These are phyloP conservation scores for Dendrobium huoshanense DNA, from an alignment of 106 monocot genomes.

Conservation along the genomic window DNA sequence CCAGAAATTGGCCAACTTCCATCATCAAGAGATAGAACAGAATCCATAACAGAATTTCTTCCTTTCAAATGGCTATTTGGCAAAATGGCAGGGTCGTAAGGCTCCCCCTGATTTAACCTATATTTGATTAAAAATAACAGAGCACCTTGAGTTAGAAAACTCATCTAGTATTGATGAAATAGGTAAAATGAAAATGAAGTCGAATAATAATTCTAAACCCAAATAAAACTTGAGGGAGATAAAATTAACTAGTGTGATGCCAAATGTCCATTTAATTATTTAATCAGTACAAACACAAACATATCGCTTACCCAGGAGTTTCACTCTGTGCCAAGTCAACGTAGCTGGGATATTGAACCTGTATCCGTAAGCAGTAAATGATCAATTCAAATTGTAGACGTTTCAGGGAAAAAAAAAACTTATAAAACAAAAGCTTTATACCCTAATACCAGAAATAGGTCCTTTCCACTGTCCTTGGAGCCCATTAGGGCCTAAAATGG, in stretches of 20 bases:
- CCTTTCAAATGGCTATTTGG: constrained; percentile 18
- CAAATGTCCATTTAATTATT: not conserved
- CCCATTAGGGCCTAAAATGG: constrained; percentile 90
- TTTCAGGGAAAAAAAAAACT: not conserved
- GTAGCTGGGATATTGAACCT: constrained; percentile 93
- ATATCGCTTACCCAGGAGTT: constrained; percentile 40
- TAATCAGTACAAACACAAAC: not conserved
- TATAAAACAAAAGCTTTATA: constrained; percentile 42
- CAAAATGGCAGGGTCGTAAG: constrained; percentile 13
- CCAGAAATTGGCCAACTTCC: constrained; percentile 56
- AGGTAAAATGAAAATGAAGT: not conserved
- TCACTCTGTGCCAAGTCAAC: constrained; percentile 36
- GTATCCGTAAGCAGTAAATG: constrained; percentile 25
- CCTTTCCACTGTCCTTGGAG: constrained; percentile 45
- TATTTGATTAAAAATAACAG: constrained; percentile 5
- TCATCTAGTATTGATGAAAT: not conserved
- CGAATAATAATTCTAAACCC: not conserved
- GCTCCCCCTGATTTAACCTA: constrained; percentile 35
- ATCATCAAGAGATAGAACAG: constrained; percentile 88
- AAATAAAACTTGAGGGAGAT: not conserved
- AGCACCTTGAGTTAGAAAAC: not conserved
- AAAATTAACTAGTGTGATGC: not conserved
- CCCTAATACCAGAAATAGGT: constrained; percentile 74
- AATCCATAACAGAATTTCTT: constrained; percentile 57
- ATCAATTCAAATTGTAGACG: constrained; percentile 1